Base-by-base conservation (phyloP, 1,284 basidiomycete genomes). In the Hortiboletus rubellus region DNA sequence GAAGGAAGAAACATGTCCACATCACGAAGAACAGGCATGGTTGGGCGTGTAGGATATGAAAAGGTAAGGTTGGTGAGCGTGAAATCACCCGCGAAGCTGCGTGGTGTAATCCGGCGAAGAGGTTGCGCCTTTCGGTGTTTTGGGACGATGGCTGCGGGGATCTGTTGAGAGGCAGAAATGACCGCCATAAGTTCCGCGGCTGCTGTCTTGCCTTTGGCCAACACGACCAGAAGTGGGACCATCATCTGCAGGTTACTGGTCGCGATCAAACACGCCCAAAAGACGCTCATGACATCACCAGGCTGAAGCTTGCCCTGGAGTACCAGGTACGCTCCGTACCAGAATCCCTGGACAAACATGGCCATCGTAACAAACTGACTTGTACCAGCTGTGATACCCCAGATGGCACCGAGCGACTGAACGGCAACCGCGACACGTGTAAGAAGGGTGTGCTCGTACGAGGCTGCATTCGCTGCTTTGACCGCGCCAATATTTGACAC, bases 341-440 rank as follows among this genome's bases (percentile, higher is more conserved):
- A 98, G 75, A 98, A 98, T 2, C 92, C 95, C 67, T 95, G 91
- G 11, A 98, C 93, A 75, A 98, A 98, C 85, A 97, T 98, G 37
- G 85, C 82, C 79, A 96, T 89, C 61, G 89, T 84, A 49, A 91
- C 78, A 70, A 94, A 91, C 67, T 95, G 91, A 11, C 82, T 83
- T 6, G 87, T 59, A 30, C 86, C 90, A 4, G 82, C 77, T 9
- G 88, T 86, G 40, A 87, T 42, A 6, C 88, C 92, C 92, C 94
- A 98, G 17, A 95, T 80, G 18, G 79, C 70, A 52, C 87, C 84
- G 61, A 91, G 81, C 31, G 74, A 76, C 51, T 78, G 77, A 27
- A 88, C 85, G 9, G 80, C 77, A 2, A 62, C 60, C 18, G 82
- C 75, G 6, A 86, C 74, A 5, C 68, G 63, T 7, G 74, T 65